Conservation (phyloP, 192 early-diverging fungal genomes). For the Backusella psychrophila region DNA sequence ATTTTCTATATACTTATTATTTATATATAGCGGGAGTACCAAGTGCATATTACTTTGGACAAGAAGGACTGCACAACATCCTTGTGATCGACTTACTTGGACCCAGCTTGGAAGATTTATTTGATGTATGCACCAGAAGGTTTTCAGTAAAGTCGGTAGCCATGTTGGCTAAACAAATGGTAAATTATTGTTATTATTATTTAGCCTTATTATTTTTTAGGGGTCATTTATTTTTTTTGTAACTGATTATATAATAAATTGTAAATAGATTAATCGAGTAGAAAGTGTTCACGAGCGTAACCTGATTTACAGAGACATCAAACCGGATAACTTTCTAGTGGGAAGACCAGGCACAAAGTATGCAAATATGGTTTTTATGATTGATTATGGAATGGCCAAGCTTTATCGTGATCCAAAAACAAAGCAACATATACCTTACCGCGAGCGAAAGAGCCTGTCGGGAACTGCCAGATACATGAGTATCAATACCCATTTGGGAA, state of each 20-base stretch:
- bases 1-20: not conserved
- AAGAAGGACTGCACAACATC: slow-evolving; percentile 93
- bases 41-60: slow-evolving; percentile 90
- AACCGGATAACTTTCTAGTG: slow-evolving; percentile 97
- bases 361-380: slow-evolving; percentile 75
- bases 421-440: slow-evolving; percentile 95
- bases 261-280: slow-evolving; percentile 63
- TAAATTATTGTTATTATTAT: slow-evolving; percentile 26
- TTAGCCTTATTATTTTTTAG: not conserved
- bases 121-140: slow-evolving; percentile 91
- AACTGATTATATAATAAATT: not conserved
- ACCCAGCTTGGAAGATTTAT: slow-evolving; percentile 92
- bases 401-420: slow-evolving; percentile 96
- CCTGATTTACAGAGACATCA: slow-evolving; percentile 97
- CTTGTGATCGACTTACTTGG: slow-evolving; percentile 94
- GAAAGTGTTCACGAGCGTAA: slow-evolving; percentile 93
- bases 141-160: slow-evolving; percentile 91
- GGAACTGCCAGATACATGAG: slow-evolving; percentile 98
- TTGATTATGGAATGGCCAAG: slow-evolving; percentile 99
- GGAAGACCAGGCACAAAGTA: slow-evolving; percentile 69
- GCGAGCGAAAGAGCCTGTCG: slow-evolving; percentile 90
- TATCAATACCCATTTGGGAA: slow-evolving; percentile 95
- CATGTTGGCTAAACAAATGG: slow-evolving; percentile 96
- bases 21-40: slow-evolving; percentile 71
- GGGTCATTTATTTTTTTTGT: not conserved